Evolutionary conservation across 2,329 filamentous ascomycete genomes (phyloP).

Genomic region (Zalaria sp.): DNA sequence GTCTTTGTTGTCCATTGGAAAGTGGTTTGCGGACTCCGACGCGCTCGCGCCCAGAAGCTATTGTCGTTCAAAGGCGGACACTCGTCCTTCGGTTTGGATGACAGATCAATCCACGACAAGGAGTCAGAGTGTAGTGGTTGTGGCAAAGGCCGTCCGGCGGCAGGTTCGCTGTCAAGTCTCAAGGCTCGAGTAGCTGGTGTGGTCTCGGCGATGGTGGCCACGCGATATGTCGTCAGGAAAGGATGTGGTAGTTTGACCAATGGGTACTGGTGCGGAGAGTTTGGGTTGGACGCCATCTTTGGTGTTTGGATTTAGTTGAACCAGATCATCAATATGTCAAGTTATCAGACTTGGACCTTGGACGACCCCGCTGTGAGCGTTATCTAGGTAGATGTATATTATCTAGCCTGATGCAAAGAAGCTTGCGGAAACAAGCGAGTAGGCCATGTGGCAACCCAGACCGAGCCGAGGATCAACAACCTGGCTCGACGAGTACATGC

Average conservation of each 20-base stretch:
- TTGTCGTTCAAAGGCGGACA: conserved; percentile 16
- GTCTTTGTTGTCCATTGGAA: conserved; percentile 25
- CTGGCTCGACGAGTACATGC: neutral
- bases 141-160: conserved; percentile 17
- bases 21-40: conserved; percentile 26
- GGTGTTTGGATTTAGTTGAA: neutral
- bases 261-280: conserved; percentile 14
- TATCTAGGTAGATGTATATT: neutral
- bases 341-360: neutral
- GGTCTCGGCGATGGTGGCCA: conserved; percentile 16
- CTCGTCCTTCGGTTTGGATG: conserved; percentile 10
- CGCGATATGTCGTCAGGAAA: conserved; percentile 29
- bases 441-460: neutral
- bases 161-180: conserved; percentile 20
- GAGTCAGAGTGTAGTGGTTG: conserved; percentile 25
- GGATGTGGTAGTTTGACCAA: conserved; percentile 32
- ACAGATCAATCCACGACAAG: conserved; percentile 24
- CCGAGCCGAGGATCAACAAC: neutral
- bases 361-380: neutral
- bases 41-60: conserved; percentile 28
- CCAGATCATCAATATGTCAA: neutral
- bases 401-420: neutral
- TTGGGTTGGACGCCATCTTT: neutral
- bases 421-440: neutral
- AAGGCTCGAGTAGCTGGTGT: conserved; percentile 17